These are phyloP conservation scores for Paxillus rubicundulus DNA, from an alignment of 768 basidiomycete species.

Conservation along the genomic window DNA sequence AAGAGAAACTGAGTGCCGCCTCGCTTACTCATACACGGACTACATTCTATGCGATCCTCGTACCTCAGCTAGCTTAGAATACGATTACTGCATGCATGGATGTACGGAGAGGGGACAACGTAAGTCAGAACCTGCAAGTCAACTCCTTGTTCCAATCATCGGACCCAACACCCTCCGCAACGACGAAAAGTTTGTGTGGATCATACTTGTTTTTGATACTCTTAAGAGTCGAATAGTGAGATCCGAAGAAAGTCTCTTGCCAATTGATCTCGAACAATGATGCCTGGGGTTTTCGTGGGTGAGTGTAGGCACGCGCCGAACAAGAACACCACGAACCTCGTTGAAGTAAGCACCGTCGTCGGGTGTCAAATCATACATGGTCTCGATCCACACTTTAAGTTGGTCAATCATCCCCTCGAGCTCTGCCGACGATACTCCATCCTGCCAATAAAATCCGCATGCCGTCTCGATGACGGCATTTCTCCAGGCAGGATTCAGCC, in stretches of 20 bases:
- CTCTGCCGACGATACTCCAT: constrained; percentile 16
- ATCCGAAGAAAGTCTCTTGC: constrained; percentile 44
- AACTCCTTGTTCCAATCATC: constrained; percentile 16
- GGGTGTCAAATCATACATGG: constrained; percentile 33
- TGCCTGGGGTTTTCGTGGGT: constrained; percentile 28
- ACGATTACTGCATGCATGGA: no score
- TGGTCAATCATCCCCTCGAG: constrained; percentile 13
- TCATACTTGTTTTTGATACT: constrained; percentile 37
- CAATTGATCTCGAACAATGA: constrained; percentile 41
- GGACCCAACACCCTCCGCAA: constrained; percentile 24
- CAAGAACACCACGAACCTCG: constrained; percentile 34
- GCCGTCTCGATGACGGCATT: constrained; percentile 35
- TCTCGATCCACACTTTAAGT: constrained; percentile 16
- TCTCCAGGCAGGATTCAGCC: constrained; percentile 50
- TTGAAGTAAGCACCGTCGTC: constrained; percentile 45
- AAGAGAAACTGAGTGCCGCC: no score
- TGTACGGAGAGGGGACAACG: no score
- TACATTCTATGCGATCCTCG: no score
- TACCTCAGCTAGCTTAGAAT: no score
- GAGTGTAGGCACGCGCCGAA: no score
- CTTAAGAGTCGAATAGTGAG: constrained; percentile 40
- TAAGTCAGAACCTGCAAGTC: constrained; percentile 12
- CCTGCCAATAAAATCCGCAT: constrained; percentile 19
- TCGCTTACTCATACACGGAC: no score
- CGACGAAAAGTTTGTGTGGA: constrained; percentile 8